These are phyloP conservation scores for Rhodotorula sp. DNA, from an alignment of 1,284 basidiomycete species.

Conservation along the genomic window DNA sequence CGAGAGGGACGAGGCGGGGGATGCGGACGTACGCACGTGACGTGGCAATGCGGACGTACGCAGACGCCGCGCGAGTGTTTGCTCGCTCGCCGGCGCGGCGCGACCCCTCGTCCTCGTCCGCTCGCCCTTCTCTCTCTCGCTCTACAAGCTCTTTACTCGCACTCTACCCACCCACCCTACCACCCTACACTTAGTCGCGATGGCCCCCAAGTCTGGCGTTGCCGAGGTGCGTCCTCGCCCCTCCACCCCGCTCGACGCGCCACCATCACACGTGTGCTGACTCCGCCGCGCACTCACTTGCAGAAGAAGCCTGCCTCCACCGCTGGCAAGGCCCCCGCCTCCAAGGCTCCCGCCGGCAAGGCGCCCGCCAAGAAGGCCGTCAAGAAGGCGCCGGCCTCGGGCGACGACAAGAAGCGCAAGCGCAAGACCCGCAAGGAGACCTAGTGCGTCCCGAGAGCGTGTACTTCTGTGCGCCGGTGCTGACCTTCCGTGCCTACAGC, in stretches of 20 bases:
- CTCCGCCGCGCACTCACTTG: not conserved
- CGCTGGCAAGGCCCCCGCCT: conserved; percentile 58
- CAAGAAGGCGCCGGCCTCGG: conserved; percentile 54
- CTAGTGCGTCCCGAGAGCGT: conserved; percentile 12
- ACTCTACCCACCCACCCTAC: not conserved
- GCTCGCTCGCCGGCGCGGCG: conserved; percentile 21
- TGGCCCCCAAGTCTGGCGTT: conserved; percentile 78
- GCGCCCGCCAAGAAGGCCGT: conserved; percentile 70
- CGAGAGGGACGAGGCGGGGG: not conserved
- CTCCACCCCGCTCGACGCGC: not conserved
- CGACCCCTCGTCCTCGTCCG: conserved; percentile 29
- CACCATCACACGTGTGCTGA: conserved; percentile 5
- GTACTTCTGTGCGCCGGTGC: not conserved
- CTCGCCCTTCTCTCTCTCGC: conserved; percentile 6
- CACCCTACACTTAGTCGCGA: conserved; percentile 50
- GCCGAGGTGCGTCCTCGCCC: conserved; percentile 51
- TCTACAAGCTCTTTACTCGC: not conserved
- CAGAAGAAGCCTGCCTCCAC: conserved; percentile 46
- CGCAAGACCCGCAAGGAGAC: conserved; percentile 64
- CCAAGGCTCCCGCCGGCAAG: conserved; percentile 73
- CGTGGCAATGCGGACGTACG: conserved; percentile 13
- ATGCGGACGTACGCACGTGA: not conserved
- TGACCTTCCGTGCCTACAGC: not conserved
- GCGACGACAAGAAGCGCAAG: conserved; percentile 83
- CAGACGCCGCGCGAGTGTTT: not conserved